These are phyloP conservation scores for Globisporangium sylvaticum DNA, from an alignment of 352 stramenopile genomes.

Conservation along the genomic window DNA sequence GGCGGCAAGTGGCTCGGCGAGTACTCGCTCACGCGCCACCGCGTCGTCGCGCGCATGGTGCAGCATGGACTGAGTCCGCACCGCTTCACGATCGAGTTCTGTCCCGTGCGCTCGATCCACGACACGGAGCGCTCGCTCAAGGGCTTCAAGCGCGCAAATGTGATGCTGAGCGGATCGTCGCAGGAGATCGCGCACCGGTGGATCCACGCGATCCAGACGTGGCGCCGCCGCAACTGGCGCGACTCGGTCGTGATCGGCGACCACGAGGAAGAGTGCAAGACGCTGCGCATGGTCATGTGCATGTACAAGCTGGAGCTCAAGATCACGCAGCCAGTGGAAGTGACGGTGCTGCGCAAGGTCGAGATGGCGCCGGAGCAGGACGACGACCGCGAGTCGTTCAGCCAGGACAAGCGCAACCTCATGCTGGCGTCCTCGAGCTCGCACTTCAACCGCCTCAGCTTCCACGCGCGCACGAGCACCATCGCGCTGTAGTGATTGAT, in stretches of 20 bases:
- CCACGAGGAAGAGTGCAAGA: conserved; percentile 59
- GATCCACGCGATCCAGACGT: conserved; percentile 68
- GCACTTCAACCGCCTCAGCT: conserved; percentile 14
- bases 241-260: conserved; percentile 58
- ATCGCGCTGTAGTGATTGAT: conserved; percentile 11
- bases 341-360: conserved; percentile 52
- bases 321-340: conserved; percentile 38
- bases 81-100: conserved; percentile 67
- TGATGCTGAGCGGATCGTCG: conserved; percentile 59
- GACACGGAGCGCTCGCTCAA: conserved; percentile 69
- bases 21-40: conserved; percentile 71
- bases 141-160: conserved; percentile 45
- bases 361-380: conserved; percentile 32
- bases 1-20: conserved; percentile 65
- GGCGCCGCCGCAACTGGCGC: conserved; percentile 75
- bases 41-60: conserved; percentile 45
- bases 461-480: conserved; percentile 10
- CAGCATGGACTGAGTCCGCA: conserved; percentile 43
- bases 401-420: conserved; percentile 15
- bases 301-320: conserved; percentile 63
- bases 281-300: conserved; percentile 64
- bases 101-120: conserved; percentile 70
- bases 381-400: conserved; percentile 10
- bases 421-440: conserved; percentile 11
- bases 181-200: conserved; percentile 46